phyloP scores from a whole-genome alignment of 805 yeast species.

The Cyberlindnera suaveolens region DNA sequence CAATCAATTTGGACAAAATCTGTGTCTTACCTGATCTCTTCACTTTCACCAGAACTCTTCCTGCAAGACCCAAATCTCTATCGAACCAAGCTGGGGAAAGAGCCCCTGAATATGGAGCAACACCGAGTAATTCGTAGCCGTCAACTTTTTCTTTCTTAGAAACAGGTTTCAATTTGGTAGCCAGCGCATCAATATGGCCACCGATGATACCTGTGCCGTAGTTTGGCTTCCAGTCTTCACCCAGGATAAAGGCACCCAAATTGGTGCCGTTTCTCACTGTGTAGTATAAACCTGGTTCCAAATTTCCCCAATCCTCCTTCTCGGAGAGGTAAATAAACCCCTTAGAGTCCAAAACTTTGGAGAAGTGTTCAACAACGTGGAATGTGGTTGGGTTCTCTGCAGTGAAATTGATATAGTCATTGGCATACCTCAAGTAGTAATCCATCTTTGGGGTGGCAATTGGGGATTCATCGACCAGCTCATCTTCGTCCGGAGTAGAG shows the following conservation, averaged over 20 bases:
- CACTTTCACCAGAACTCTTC: constrained; percentile 54
- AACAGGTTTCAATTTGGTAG: constrained; percentile 65
- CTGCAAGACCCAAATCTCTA: constrained; percentile 82
- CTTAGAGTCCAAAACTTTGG: constrained; percentile 39
- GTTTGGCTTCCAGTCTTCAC: constrained; percentile 57
- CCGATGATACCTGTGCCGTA: constrained; percentile 68
- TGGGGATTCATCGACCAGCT: constrained; percentile 2
- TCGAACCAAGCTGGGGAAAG: constrained; percentile 68
- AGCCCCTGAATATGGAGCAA: constrained; percentile 80
- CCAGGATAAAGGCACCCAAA: constrained; percentile 65
- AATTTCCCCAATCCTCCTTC: constrained; percentile 35
- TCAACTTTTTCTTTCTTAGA: constrained; percentile 56
- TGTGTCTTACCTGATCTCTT: constrained; percentile 26
- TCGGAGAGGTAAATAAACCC: constrained; percentile 68
- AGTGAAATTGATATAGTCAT: constrained; percentile 66
- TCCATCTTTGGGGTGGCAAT: constrained; percentile 13
- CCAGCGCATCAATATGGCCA: constrained; percentile 69
- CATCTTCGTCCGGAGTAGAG: constrained; percentile 20
- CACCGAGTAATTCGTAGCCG: constrained; percentile 74
- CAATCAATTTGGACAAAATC: constrained; percentile 40
- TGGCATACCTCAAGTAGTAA: constrained; percentile 27
- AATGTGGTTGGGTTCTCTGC: constrained; percentile 66
- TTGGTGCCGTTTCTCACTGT: constrained; percentile 65
- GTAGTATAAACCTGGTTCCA: constrained; percentile 49
- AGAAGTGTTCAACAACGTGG: constrained; percentile 57